phyloP scores from a whole-genome alignment of 2,329 filamentous ascomycete genomes.

The Colletotrichum paranaense region DNA sequence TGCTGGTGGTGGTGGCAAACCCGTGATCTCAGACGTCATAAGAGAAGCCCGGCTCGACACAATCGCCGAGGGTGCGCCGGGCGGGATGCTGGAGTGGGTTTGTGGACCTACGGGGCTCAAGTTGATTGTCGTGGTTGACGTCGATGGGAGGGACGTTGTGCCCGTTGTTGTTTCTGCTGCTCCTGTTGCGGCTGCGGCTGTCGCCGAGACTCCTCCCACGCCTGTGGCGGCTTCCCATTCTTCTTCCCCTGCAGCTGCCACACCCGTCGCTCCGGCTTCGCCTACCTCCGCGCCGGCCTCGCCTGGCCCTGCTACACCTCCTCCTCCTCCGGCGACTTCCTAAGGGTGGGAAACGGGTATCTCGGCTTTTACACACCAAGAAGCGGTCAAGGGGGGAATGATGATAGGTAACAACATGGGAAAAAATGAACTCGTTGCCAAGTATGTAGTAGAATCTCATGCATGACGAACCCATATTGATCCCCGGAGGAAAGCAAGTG shows the following conservation, averaged over 20 bases:
- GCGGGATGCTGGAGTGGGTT: conserved; percentile 17
- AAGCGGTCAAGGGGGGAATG: neutral
- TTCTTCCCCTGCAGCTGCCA: neutral
- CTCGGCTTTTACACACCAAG: too few species aligned
- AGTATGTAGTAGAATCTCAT: neutral
- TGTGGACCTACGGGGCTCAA: conserved; percentile 18
- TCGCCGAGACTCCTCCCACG: neutral
- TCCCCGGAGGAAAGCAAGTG: fast-evolving
- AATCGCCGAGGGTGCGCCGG: neutral
- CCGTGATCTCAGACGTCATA: conserved; percentile 19
- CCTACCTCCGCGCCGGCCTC: neutral
- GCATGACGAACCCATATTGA: too few species aligned
- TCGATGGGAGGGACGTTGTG: neutral
- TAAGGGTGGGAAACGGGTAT: neutral
- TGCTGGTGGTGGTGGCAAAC: neutral
- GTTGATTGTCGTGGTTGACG: conserved; percentile 15
- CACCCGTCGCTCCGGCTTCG: neutral
- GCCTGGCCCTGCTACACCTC: neutral
- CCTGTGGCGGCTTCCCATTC: neutral
- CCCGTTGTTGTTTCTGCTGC: neutral
- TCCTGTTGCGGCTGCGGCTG: neutral
- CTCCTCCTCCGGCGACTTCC: neutral
- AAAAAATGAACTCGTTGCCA: fast-evolving
- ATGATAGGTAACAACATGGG: neutral
- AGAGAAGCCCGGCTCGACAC: conserved; percentile 3